Percentiles rank a stretch among this genome's conserved stretches.
These are phyloP conservation scores for Bipolaris oryzae DNA, from an alignment of 2,329 filamentous ascomycete genomes.

Conservation along the genomic window DNA sequence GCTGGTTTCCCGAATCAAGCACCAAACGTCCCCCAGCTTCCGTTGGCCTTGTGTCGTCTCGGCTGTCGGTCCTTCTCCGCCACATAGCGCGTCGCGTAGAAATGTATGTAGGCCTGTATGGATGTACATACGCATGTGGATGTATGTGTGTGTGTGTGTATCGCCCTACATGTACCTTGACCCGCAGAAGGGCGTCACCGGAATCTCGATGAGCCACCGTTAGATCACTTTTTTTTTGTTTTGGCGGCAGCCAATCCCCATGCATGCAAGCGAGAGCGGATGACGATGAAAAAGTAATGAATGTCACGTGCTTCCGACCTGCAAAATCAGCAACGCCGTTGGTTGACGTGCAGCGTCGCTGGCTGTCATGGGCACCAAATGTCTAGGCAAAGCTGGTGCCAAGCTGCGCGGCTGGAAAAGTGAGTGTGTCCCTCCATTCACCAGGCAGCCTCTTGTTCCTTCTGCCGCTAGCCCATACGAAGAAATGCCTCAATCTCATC, in stretches of 20 bases:
- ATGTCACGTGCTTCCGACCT: neutral
- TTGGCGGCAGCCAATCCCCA: slow-evolving; percentile 29
- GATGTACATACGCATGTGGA: neutral
- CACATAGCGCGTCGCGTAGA: slow-evolving; percentile 8
- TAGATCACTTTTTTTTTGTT: slow-evolving; percentile 21
- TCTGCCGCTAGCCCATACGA: slow-evolving; percentile 17
- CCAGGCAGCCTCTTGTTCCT: slow-evolving; percentile 6
- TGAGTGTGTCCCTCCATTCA: slow-evolving; percentile 22
- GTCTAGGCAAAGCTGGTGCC: slow-evolving; percentile 19
- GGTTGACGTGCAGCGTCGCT: slow-evolving; percentile 18
- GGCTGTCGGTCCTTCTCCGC: slow-evolving; percentile 17
- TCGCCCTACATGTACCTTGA: slow-evolving; percentile 5
- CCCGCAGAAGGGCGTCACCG: slow-evolving; percentile 27
- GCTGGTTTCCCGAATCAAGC: slow-evolving; percentile 22
- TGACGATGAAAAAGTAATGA: slow-evolving; percentile 25
- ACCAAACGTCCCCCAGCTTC: slow-evolving; percentile 19
- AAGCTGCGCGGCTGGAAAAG: slow-evolving; percentile 18
- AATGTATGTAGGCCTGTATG: neutral
- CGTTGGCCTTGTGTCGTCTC: slow-evolving; percentile 19
- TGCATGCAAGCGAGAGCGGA: slow-evolving; percentile 30
- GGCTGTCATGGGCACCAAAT: slow-evolving; percentile 7
- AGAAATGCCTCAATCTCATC: slow-evolving; percentile 24
- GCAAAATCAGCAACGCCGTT: slow-evolving; percentile 27
- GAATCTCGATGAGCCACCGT: slow-evolving; percentile 26
- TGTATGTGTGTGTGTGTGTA: no score